These are phyloP conservation scores for Rhodotorula babjevae DNA, from an alignment of 768 basidiomycete genomes.

Conservation along the genomic window DNA sequence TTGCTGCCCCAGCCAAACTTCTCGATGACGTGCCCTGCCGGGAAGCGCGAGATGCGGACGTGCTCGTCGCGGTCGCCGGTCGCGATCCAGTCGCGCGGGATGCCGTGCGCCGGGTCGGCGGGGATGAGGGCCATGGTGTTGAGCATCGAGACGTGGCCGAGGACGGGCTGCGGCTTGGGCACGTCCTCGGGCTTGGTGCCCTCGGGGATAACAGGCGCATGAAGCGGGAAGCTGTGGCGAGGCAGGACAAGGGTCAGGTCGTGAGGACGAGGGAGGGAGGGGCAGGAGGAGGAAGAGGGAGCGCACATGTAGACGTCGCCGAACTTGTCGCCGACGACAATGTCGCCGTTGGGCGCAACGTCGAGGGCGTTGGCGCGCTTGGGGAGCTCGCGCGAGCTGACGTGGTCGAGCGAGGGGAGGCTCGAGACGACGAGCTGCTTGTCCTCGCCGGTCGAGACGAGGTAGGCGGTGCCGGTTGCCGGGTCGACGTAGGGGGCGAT, in stretches of 20 bases:
- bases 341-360: slow-evolving; percentile 60
- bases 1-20: slow-evolving; percentile 78
- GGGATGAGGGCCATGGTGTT: slow-evolving; percentile 65
- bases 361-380: slow-evolving; percentile 72
- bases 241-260: not conserved
- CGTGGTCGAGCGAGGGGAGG: slow-evolving; percentile 55
- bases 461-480: slow-evolving; percentile 16
- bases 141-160: slow-evolving; percentile 84
- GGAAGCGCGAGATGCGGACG: slow-evolving; percentile 83
- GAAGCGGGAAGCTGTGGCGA: slow-evolving; percentile 18
- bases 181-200: not conserved
- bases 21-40: slow-evolving; percentile 78
- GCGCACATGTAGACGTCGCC: slow-evolving; percentile 81
- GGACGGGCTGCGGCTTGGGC: slow-evolving; percentile 48
- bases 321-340: slow-evolving; percentile 87
- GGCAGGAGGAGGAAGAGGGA: slow-evolving; percentile 33
- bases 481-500: slow-evolving; percentile 7
- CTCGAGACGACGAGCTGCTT: slow-evolving; percentile 75
- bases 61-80: slow-evolving; percentile 95
- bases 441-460: slow-evolving; percentile 69
- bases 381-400: slow-evolving; percentile 67
- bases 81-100: slow-evolving; percentile 58
- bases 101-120: slow-evolving; percentile 48
- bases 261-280: slow-evolving; percentile 39
- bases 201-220: slow-evolving; percentile 3